A percentile compares a stretch with the other conserved stretches of the same genome.
These are phyloP conservation scores for Actinidia polygama DNA, from an alignment of 179 eudicot genomes.

Conservation along the genomic window DNA sequence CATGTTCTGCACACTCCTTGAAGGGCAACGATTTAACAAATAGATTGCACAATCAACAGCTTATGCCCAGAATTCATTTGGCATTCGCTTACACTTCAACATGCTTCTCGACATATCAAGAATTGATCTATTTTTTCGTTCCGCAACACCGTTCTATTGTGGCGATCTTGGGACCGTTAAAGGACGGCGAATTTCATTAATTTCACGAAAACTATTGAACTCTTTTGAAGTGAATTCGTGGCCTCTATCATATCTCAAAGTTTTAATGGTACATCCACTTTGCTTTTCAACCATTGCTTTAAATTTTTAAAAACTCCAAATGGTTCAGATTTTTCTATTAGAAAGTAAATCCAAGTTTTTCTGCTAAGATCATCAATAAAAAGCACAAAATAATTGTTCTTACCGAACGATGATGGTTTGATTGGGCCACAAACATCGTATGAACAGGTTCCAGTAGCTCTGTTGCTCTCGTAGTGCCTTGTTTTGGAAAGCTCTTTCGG, in stretches of 20 bases:
- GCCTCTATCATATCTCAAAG: neutral
- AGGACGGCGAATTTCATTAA: neutral
- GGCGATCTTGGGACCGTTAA: neutral
- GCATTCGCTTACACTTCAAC: too few species aligned
- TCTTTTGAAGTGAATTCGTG: constrained; percentile 3
- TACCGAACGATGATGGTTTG: constrained; percentile 3
- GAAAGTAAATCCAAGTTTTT: neutral
- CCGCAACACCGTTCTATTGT: too few species aligned
- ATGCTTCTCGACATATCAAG: too few species aligned
- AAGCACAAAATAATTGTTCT: constrained; percentile 4
- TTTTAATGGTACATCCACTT: neutral
- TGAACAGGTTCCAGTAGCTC: constrained; percentile 15
- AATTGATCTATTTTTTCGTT: too few species aligned
- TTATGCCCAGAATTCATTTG: too few species aligned
- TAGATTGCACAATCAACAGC: too few species aligned
- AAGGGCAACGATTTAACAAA: too few species aligned
- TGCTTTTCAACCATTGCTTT: neutral
- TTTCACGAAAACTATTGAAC: neutral
- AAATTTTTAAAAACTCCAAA: neutral
- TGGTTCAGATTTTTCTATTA: neutral
- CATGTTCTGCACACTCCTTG: too few species aligned
- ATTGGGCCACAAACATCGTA: constrained; percentile 20
- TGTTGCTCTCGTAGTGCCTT: neutral
- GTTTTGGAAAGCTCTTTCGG: constrained; percentile 13
- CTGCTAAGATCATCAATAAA: constrained; percentile 10